Evolutionary conservation across 2,329 filamentous ascomycete species (phyloP), one percentile per base, ranked within the genome.

Genomic region (Metarhizium anisopliae): DNA sequence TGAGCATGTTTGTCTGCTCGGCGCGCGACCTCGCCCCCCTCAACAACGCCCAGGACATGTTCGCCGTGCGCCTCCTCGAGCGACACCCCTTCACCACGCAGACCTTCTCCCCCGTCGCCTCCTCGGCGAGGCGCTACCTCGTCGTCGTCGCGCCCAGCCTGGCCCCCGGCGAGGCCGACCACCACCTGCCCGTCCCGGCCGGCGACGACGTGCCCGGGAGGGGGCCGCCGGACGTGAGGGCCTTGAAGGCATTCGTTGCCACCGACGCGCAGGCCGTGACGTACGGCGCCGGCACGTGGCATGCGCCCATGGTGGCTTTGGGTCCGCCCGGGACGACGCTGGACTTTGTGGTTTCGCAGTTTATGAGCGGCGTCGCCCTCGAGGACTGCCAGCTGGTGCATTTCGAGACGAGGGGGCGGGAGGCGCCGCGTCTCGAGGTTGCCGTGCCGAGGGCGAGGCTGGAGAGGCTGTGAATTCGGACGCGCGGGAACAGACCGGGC

Each of bases 21-120:
- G 66, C 71, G 6, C 65, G 70, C 14, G 59, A 62, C 52, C 64
- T 72, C 25, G 45, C 56, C 20, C 47, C 59, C 38, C 57, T 51
- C 38, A 53, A 56, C 50, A 40, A 56, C 20, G 55, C 59, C 1
- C 49, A 59, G 50, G 58, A 56, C 42, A 52, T 54, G 20, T 89
- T 96, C 67, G 76, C 62, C 25, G 67, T 96, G 54, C 72, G 73
- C 20, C 82, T 96, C 56, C 81, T 97, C 35, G 94, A 99, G 70
- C 80, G 94, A 43, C 94, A 99, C 71, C 93, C 94, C 0, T 97
- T 85, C 72, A 97, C 94, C 1, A 89, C 89, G 1, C 94, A 99
- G 74, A 96, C 91, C 0, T 97, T 99, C 70, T 80, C 89, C 47
- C 94, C 94, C 0, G 75, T 96, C 52, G 81, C 72, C 11, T 72